Evolutionary conservation across 2,329 filamentous ascomycete genomes (phyloP).

Genomic region (Xylariomycetidae sp.): DNA sequence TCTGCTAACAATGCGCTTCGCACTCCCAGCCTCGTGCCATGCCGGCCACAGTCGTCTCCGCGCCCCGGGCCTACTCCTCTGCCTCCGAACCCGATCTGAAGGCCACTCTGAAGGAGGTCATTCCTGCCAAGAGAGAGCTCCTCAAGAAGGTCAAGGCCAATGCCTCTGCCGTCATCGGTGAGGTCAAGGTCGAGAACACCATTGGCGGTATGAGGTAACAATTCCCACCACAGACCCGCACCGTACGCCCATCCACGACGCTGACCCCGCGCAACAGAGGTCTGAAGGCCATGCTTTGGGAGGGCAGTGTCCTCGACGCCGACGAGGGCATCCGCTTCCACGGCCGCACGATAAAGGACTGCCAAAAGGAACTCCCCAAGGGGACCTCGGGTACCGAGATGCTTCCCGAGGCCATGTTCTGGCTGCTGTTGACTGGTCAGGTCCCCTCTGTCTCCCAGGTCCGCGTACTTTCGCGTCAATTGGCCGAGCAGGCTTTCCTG

Average conservation of each 20-base stretch:
- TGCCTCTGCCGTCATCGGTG: slow-evolving; percentile 75
- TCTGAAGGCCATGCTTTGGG: slow-evolving; percentile 97
- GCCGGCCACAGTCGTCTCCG: slow-evolving; percentile 21
- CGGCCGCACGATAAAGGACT: slow-evolving; percentile 96
- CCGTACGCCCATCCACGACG: neutral
- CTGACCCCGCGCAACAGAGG: slow-evolving; percentile 38
- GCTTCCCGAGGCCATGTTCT: slow-evolving; percentile 99
- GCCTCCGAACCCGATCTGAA: slow-evolving; percentile 84
- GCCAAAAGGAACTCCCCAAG: slow-evolving; percentile 89
- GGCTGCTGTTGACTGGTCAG: slow-evolving; percentile 90
- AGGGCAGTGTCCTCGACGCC: slow-evolving; percentile 92
- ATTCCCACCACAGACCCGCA: neutral
- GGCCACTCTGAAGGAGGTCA: slow-evolving; percentile 71
- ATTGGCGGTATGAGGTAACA: slow-evolving; percentile 81
- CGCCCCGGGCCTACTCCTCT: slow-evolving; percentile 59
- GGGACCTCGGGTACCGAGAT: slow-evolving; percentile 89
- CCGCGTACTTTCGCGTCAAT: slow-evolving; percentile 73
- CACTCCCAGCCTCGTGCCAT: slow-evolving; percentile 23
- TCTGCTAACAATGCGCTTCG: slow-evolving; percentile 3
- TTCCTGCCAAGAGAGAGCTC: slow-evolving; percentile 89
- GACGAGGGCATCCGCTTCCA: slow-evolving; percentile 98
- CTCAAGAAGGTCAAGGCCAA: slow-evolving; percentile 90
- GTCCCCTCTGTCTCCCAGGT: slow-evolving; percentile 80
- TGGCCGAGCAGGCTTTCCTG: slow-evolving; percentile 79
- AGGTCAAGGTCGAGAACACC: slow-evolving; percentile 89